Evolutionary conservation across 2,329 filamentous ascomycete species (phyloP), one percentile per base, ranked within the genome.

Genomic region (Pseudocercospora fijiensis): DNA sequence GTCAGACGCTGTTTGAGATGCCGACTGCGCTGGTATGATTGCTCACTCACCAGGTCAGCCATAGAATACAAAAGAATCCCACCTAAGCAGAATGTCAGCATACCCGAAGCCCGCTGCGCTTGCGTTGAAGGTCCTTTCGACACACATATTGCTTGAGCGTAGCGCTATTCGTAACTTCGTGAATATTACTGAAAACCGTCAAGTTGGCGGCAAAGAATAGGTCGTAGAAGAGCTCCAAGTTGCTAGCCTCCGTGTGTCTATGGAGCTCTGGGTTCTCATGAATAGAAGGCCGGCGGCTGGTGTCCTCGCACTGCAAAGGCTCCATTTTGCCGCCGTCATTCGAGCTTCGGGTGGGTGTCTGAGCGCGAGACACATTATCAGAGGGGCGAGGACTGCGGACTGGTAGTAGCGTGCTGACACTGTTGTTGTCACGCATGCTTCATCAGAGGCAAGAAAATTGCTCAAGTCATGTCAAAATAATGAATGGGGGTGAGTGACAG

Each of bases 191-290:
- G 69, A 89, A 89, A 11, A 87, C 86, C 4, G 84, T 85, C 60
- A 89, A 78, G 69, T 89, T 89, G 61, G 86, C 87, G 6, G 88
- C 84, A 63, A 87, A 85, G 69, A 86, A 86, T 0, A 87, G 76
- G 71, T 86, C 85, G 69, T 84, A 86, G 71, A 86, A 86, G 2
- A 86, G 76, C 70, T 86, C 81, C 51, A 84, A 79, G n/a, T 83
- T 81, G 2, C 79, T 84, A 5, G 83, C 81, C 72, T 85, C 83
- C n/a, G 76, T 74, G 65, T 80, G 78, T 30, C 76, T 74, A 62
- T 78, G 76, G 51, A 82, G 78, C 43, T 70, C 53, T 5, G 53
- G 28, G 26, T 41, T 18, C 16, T 56, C 28, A 9, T 56, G 53
- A 20, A 74, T 18, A 74, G 74, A 55, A 47, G 43, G 58, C 49